A percentile compares a stretch with the other conserved stretches of the same genome.
phyloP scores from a whole-genome alignment of 2,329 filamentous ascomycete genomes.

The Colletotrichum tropicicola region DNA sequence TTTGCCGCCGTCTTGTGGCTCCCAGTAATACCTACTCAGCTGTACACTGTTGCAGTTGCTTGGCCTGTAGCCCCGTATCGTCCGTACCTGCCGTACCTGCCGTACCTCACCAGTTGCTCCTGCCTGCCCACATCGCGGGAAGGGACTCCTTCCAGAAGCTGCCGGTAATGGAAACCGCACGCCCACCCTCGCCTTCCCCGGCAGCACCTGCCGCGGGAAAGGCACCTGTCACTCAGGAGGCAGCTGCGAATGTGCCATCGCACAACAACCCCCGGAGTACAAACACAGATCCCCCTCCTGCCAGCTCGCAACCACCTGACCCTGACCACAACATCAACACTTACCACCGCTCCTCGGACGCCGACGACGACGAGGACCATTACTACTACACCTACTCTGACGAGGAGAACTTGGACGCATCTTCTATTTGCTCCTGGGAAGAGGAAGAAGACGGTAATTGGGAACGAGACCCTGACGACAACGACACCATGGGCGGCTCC shows the following conservation, averaged over 20 bases:
- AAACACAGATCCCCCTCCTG: conserved; percentile 22
- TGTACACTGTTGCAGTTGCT: neutral
- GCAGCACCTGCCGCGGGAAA: conserved; percentile 21
- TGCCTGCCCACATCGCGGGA: neutral
- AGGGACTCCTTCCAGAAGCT: neutral
- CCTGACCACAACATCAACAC: conserved; percentile 18
- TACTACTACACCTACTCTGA: conserved; percentile 23
- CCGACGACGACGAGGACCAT: conserved; percentile 18
- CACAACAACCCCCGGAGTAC: conserved; percentile 11
- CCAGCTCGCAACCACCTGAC: conserved; percentile 3
- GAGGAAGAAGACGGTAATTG: conserved; percentile 28
- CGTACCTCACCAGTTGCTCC: neutral
- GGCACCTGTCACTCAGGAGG: conserved; percentile 17
- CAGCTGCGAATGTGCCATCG: conserved; percentile 14
- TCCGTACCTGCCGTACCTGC: neutral
- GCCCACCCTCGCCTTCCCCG: conserved; percentile 12
- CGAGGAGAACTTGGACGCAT: conserved; percentile 25
- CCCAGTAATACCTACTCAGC: neutral
- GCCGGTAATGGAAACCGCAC: conserved; percentile 24
- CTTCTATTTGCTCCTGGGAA: conserved; percentile 28
- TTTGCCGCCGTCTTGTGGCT: conserved; percentile 1
- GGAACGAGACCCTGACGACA: conserved; percentile 22
- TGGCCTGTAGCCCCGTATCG: neutral
- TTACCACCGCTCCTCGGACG: conserved; percentile 14
- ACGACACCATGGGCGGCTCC: conserved; percentile 17